Evolutionary conservation across 768 basidiomycete genomes (phyloP).

Genomic region (Cystobasidium onofrii): DNA sequence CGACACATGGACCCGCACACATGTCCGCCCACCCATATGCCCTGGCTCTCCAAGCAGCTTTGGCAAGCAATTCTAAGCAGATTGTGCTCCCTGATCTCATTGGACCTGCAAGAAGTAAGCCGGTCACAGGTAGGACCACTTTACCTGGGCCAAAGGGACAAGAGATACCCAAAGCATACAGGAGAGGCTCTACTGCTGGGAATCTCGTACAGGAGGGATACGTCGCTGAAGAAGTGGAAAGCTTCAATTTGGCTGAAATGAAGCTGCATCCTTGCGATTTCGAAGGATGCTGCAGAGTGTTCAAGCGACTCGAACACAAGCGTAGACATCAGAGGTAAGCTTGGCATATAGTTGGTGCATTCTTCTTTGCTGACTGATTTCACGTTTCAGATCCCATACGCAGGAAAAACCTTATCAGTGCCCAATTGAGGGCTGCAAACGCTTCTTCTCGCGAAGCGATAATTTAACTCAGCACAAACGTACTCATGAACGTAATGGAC

Average conservation of each 20-base stretch:
- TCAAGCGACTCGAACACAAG: constrained; percentile 38
- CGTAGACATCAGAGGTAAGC: constrained; percentile 35
- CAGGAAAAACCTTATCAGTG: constrained; percentile 38
- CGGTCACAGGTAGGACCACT: neutral
- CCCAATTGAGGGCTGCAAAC: constrained; percentile 32
- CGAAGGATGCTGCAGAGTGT: constrained; percentile 31
- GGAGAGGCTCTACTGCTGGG: neutral
- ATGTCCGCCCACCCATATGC: constrained; percentile 8
- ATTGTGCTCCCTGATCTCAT: neutral
- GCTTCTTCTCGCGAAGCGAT: constrained; percentile 49
- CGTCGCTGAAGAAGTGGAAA: neutral
- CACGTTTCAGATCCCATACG: constrained; percentile 34
- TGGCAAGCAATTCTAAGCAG: neutral
- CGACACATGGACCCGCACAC: constrained; percentile 4
- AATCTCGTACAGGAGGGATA: neutral
- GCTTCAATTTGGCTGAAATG: neutral
- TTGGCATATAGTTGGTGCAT: too few species aligned
- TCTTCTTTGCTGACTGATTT: neutral
- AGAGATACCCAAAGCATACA: neutral
- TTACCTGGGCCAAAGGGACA: neutral
- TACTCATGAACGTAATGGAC: constrained; percentile 57
- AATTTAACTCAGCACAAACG: constrained; percentile 79
- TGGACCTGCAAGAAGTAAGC: neutral
- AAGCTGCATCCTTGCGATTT: constrained; percentile 31
- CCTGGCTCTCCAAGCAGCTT: neutral